Conservation (phyloP, 305 asterid species). For the Plantago rigida region DNA sequence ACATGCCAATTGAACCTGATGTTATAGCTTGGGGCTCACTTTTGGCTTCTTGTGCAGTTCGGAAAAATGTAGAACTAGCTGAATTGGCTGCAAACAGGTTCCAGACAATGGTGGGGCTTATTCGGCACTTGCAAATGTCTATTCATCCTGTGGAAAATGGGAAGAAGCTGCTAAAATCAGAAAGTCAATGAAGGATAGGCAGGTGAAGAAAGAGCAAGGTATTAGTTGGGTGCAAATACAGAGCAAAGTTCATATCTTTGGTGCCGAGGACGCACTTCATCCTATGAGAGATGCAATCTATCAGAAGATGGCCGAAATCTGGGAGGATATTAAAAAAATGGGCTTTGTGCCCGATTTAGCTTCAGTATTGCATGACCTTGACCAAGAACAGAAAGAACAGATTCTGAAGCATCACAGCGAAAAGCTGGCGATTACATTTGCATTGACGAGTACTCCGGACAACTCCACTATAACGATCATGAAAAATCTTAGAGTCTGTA, state of each 20-base stretch:
- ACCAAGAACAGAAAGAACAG: conserved; percentile 62
- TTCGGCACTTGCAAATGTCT: conserved; percentile 76
- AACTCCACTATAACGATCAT: conserved; percentile 57
- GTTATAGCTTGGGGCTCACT: conserved; percentile 86
- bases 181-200: conserved; percentile 67
- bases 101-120: conserved; percentile 77
- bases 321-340: conserved; percentile 72
- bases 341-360: conserved; percentile 68
- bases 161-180: conserved; percentile 62
- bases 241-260: conserved; percentile 58
- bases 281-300: conserved; percentile 58
- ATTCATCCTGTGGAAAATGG: conserved; percentile 71
- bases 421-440: conserved; percentile 83
- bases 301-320: conserved; percentile 39
- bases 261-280: conserved; percentile 66
- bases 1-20: conserved; percentile 67
- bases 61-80: conserved; percentile 62
- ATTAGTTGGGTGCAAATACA: conserved; percentile 74
- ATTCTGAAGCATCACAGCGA: conserved; percentile 78
- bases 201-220: conserved; percentile 83
- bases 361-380: conserved; percentile 73
- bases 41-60: conserved; percentile 64
- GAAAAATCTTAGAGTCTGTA: conserved; percentile 88
- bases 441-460: conserved; percentile 54
- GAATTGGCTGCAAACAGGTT: conserved; percentile 57